Conservation (phyloP, 768 basidiomycete species). For the Russula olivacea region DNA sequence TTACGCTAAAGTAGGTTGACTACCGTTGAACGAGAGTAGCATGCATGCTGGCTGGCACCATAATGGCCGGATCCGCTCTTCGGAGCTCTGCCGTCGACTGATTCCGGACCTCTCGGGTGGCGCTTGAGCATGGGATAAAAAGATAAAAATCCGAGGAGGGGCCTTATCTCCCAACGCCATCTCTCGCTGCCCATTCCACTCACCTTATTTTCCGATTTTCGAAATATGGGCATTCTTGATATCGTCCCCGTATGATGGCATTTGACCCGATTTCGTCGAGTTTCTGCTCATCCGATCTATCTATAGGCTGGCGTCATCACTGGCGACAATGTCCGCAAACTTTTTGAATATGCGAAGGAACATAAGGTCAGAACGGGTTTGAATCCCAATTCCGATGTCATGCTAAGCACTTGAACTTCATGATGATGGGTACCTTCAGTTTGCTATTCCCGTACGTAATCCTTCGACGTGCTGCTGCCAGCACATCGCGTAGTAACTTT, state of each 20-base stretch:
- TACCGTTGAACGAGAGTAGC: background rate
- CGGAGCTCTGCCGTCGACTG: slow-evolving; percentile 1
- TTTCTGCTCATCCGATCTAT: slow-evolving; percentile 10
- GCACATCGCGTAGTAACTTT: slow-evolving; percentile 5
- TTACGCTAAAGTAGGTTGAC: slow-evolving; percentile 9
- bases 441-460: slow-evolving; percentile 74
- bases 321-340: slow-evolving; percentile 89
- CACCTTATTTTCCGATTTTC: background rate
- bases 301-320: slow-evolving; percentile 87
- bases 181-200: background rate
- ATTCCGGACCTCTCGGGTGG: slow-evolving; percentile 21
- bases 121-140: background rate
- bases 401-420: slow-evolving; percentile 13
- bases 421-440: slow-evolving; percentile 38
- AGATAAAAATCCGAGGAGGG: slow-evolving; percentile 7
- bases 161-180: slow-evolving; percentile 10
- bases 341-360: slow-evolving; percentile 91
- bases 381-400: slow-evolving; percentile 9
- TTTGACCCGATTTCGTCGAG: background rate
- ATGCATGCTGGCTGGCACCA: background rate
- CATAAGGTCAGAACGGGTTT: slow-evolving; percentile 56
- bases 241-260: slow-evolving; percentile 63
- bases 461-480: background rate
- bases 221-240: slow-evolving; percentile 71
- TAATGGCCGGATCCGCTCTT: slow-evolving; percentile 8